Conservation (phyloP, 768 basidiomycete species). For the Rhodotorula babjevae region DNA sequence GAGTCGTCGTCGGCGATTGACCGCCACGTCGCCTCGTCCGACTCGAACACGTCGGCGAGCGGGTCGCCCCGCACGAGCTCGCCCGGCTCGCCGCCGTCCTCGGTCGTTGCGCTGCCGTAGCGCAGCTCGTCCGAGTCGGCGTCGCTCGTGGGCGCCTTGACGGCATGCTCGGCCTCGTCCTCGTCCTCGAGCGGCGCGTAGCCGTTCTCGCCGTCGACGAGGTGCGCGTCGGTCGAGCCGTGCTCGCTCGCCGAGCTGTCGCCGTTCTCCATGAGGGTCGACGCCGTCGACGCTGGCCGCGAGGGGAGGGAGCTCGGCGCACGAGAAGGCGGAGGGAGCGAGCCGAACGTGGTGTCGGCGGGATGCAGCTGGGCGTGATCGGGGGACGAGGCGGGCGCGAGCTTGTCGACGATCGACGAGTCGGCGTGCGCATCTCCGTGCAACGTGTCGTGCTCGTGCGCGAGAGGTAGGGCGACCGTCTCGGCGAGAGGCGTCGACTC, state of each 20-base stretch:
- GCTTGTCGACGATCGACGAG: slow-evolving; percentile 18
- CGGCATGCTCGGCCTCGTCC: neutral
- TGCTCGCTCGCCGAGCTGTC: slow-evolving; percentile 4
- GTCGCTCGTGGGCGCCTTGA: neutral
- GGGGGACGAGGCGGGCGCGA: neutral
- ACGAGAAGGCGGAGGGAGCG: neutral
- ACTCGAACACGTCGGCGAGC: slow-evolving; percentile 39
- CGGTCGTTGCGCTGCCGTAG: neutral
- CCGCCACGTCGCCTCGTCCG: slow-evolving; percentile 39
- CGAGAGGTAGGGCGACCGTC: neutral
- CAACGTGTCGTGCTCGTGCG: neutral
- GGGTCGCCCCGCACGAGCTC: slow-evolving; percentile 12
- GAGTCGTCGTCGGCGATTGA: slow-evolving; percentile 9
- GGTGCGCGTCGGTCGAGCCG: slow-evolving; percentile 5
- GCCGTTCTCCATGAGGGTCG: neutral
- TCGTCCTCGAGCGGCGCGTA: neutral
- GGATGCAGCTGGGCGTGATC: neutral
- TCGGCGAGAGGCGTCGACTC: neutral
- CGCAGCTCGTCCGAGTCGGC: neutral
- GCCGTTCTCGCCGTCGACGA: slow-evolving; percentile 8
- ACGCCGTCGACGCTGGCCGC: slow-evolving; percentile 1
- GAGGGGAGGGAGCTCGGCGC: slow-evolving; percentile 4
- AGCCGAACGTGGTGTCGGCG: slow-evolving; percentile 2
- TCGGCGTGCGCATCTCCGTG: slow-evolving; percentile 6
- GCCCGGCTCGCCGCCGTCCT: neutral